Evolutionary conservation across 306 rosid species (phyloP), one percentile per base, ranked within the genome.

Genomic region (Abrus pulchellus): DNA sequence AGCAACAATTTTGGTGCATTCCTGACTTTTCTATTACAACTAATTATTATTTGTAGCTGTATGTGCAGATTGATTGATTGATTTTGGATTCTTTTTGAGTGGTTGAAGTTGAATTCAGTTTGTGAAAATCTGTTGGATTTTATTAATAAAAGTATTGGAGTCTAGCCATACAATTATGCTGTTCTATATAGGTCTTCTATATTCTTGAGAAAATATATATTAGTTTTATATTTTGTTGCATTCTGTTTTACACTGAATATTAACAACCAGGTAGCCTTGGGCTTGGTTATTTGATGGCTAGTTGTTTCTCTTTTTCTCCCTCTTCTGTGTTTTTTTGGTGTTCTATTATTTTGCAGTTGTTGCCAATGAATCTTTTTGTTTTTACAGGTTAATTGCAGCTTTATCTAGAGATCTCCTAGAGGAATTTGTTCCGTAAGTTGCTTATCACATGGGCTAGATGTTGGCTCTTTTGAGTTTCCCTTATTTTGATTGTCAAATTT

Each of bases 351-450:
- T 81, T 64, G 56, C 14, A 29, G 55, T 63, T 53, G 72, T 65
- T 79, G 86, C 14, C 1, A 5, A 13, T 68, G 28, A 72, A 78
- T 75, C 64, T 80, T 68, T 73, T 61, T 77, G 36, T 61, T 86
- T 85, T 48, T 71, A 64, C 97, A 94, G 99, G 86, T 83, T 93
- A 82, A 84, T 92, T 63, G 92, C 97, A 4, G 97, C 90, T 82
- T 68, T 94, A 80, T 87, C 97, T 38, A 84, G 97, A 87, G 99
- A 94, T 86, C 83, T 93, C 41, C 83, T 91, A 5, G 93, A 90
- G 78, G 97, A 93, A 47, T 94, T 90, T 87, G 68, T 91, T 70
- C 97, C 88, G 99, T 94, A 85, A 90, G 99, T 92, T 80, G 61
- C 78, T 76, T 65, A 36, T 76, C 72, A 43, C 73, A 68, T 83